phyloP scores from a whole-genome alignment of 2,329 filamentous ascomycete species.

The Plectosphaerella cucumerina region DNA sequence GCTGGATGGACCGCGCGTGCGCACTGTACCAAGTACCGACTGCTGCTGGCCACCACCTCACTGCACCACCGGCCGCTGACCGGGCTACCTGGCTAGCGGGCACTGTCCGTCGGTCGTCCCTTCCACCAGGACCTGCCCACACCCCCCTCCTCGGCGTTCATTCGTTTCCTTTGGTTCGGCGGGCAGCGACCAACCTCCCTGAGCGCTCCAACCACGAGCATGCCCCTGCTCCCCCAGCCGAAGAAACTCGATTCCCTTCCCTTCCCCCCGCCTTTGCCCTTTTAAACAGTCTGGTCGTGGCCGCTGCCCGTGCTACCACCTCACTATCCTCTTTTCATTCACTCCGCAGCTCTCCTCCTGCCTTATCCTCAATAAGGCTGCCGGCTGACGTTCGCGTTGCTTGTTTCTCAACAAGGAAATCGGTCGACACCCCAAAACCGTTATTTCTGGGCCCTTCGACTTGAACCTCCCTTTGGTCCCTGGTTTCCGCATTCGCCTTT shows the following conservation, averaged over 20 bases:
- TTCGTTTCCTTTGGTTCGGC: no score
- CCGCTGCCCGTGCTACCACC: slow-evolving; percentile 43
- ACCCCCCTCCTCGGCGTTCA: no score
- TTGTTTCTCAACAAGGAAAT: slow-evolving; percentile 35
- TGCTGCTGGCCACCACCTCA: no score
- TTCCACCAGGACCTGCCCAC: no score
- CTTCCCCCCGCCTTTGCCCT: slow-evolving; percentile 20
- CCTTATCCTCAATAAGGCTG: slow-evolving; percentile 30
- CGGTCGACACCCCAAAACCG: slow-evolving; percentile 22
- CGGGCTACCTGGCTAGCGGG: no score
- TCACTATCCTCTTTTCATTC: slow-evolving; percentile 47
- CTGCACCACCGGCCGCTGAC: no score
- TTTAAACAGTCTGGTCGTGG: slow-evolving; percentile 36
- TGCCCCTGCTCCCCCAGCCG: not conserved
- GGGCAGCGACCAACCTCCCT: not conserved
- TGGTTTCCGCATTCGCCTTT: no score
- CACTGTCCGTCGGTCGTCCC: no score
- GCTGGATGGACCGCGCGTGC: no score
- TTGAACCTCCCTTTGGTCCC: slow-evolving; percentile 3
- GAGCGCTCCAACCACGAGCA: slow-evolving; percentile 3
- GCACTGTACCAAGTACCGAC: no score
- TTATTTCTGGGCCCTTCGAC: slow-evolving; percentile 16
- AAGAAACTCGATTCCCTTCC: not conserved
- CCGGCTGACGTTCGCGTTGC: slow-evolving; percentile 30
- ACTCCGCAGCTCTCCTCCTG: slow-evolving; percentile 41